Conservation (phyloP, 257 asterid genomes). For the Verbena officinalis region DNA sequence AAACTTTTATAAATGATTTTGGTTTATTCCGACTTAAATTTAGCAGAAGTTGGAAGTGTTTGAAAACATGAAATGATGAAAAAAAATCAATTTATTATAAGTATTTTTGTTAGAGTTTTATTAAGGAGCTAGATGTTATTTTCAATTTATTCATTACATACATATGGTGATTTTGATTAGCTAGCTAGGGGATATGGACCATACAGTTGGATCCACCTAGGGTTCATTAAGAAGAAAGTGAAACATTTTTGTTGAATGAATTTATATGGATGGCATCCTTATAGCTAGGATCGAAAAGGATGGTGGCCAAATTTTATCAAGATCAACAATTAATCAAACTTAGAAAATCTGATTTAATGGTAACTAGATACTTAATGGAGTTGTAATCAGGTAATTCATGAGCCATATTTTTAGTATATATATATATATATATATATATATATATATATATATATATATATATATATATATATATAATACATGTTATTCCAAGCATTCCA, state of each 20-base stretch:
- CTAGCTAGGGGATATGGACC: slow-evolving; percentile 43
- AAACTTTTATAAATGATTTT: too few species aligned
- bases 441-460: too few species aligned
- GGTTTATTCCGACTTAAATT: too few species aligned
- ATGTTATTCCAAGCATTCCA: too few species aligned
- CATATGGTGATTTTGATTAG: slow-evolving; percentile 33
- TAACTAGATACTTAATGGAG: neutral
- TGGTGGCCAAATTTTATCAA: slow-evolving; percentile 40
- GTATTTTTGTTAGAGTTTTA: too few species aligned
- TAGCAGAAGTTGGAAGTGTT: too few species aligned
- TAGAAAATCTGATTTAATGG: neutral
- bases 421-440: too few species aligned
- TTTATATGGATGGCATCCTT: slow-evolving; percentile 40
- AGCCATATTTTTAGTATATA: too few species aligned
- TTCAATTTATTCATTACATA: slow-evolving; percentile 28
- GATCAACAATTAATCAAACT: neutral
- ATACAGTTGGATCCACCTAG: slow-evolving; percentile 65
- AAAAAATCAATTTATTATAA: too few species aligned
- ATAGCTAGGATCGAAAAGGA: slow-evolving; percentile 45
- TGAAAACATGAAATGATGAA: too few species aligned
- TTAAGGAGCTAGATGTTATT: slow-evolving; percentile 25
- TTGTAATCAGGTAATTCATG: neutral
- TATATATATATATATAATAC: too few species aligned
- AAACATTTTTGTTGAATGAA: slow-evolving; percentile 48
- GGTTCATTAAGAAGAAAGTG: slow-evolving; percentile 57